These are phyloP conservation scores for Fusarium staphyleae DNA, from an alignment of 2,329 filamentous ascomycete genomes.

Conservation along the genomic window DNA sequence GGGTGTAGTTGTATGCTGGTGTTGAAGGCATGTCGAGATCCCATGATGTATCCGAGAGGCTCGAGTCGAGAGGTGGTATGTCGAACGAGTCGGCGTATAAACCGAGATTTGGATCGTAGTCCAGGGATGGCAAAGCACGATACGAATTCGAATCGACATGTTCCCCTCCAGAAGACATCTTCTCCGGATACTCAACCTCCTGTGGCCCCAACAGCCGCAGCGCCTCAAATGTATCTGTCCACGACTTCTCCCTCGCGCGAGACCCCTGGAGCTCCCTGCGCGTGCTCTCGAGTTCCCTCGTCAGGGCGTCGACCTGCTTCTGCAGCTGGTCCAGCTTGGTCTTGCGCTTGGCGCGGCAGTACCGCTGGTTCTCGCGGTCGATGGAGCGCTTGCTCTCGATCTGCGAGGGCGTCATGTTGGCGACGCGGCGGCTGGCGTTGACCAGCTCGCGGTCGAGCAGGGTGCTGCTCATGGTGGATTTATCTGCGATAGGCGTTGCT, in stretches of 20 bases:
- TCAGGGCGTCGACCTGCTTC: constrained; percentile 23
- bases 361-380: constrained; percentile 38
- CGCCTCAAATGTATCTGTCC: constrained; percentile 1
- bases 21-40: constrained; percentile 3
- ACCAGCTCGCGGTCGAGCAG: constrained; percentile 7
- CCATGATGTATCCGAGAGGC: constrained; percentile 14
- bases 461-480: constrained; percentile 3
- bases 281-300: constrained; percentile 3
- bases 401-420: constrained; percentile 35
- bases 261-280: constrained; percentile 5
- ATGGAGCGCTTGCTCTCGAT: constrained; percentile 39
- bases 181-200: background rate
- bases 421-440: constrained; percentile 27
- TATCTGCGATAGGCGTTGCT: no score
- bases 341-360: constrained; percentile 36
- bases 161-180: background rate
- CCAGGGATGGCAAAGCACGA: background rate
- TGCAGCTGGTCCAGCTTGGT: constrained; percentile 29
- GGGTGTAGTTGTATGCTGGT: background rate
- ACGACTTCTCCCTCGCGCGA: constrained; percentile 15
- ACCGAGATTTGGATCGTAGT: background rate
- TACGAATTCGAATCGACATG: background rate
- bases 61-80: constrained; percentile 3
- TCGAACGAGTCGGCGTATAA: background rate
- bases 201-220: background rate